Evolutionary conservation across 257 asterid genomes (phyloP).

Genomic region (Haberlea rhodopensis): DNA sequence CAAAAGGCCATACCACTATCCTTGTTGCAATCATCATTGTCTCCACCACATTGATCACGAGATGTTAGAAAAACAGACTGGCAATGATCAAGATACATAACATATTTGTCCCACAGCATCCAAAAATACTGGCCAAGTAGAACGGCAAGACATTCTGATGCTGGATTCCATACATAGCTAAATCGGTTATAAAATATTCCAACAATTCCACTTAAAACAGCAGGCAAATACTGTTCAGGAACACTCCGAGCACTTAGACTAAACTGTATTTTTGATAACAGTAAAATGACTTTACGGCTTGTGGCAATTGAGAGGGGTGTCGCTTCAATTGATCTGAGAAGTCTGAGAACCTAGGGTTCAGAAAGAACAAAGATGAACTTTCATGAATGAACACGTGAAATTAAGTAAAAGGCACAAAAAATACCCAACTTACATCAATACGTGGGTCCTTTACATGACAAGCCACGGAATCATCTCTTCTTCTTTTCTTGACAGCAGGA

Average conservation of each 20-base stretch:
- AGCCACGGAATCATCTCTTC: constrained; percentile 36
- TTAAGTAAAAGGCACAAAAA: constrained; percentile 14
- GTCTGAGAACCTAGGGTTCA: constrained; percentile 60
- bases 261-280: constrained; percentile 68
- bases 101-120: constrained; percentile 62
- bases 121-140: constrained; percentile 51
- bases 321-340: constrained; percentile 69
- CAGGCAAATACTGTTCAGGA: constrained; percentile 54
- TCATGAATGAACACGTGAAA: constrained; percentile 15
- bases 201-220: constrained; percentile 59
- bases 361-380: constrained; percentile 24
- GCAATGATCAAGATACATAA: constrained; percentile 54
- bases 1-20: constrained; percentile 49
- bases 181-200: constrained; percentile 80
- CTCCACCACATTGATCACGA: constrained; percentile 37
- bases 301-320: constrained; percentile 62
- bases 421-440: constrained; percentile 39
- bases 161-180: constrained; percentile 67
- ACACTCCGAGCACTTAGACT: constrained; percentile 52
- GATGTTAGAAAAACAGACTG: constrained; percentile 51
- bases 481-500: constrained; percentile 35
- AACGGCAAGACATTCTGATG: constrained; percentile 66
- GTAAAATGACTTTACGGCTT: constrained; percentile 57
- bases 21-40: constrained; percentile 29
- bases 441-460: constrained; percentile 34